Evolutionary conservation across 2,329 filamentous ascomycete species (phyloP).

Genomic region (Ophiostoma ips): DNA sequence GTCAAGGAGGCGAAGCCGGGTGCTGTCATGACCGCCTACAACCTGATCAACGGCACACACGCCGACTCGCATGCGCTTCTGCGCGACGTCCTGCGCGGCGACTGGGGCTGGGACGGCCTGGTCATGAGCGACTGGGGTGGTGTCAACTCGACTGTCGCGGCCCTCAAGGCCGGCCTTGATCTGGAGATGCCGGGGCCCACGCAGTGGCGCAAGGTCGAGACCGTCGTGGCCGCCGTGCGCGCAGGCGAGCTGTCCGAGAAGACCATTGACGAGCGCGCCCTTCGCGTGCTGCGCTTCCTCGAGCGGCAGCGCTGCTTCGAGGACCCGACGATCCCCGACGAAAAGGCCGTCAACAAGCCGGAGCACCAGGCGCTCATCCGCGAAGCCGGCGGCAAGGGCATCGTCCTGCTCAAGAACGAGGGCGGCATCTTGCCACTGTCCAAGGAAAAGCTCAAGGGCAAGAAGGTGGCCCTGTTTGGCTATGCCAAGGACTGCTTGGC

Average conservation of each 20-base stretch:
- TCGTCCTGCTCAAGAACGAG: conserved; percentile 2
- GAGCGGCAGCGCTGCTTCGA: neutral
- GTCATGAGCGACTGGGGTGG: conserved; percentile 2
- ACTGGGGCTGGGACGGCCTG: conserved; percentile 2
- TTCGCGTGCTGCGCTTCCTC: neutral
- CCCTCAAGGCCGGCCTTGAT: neutral
- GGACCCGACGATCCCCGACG: neutral
- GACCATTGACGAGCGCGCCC: neutral
- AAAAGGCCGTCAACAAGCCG: conserved; percentile 1
- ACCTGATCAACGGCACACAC: neutral
- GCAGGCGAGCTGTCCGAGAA: neutral
- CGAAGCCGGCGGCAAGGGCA: conserved; percentile 1
- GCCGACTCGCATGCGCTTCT: conserved; percentile 1
- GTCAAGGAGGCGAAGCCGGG: neutral
- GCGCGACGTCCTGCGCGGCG: neutral
- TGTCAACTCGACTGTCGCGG: neutral
- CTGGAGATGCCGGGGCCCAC: conserved; percentile 3
- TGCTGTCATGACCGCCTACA: conserved; percentile 1
- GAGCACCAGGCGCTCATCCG: conserved; percentile 2
- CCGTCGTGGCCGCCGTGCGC: neutral
- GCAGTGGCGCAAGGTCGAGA: neutral
- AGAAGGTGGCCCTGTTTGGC: conserved; percentile 1
- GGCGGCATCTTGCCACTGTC: neutral
- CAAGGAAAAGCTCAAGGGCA: neutral
- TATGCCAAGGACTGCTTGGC: conserved; percentile 1